Base-by-base conservation (phyloP, 805 yeast species). In the Myxozyma udenii region DNA sequence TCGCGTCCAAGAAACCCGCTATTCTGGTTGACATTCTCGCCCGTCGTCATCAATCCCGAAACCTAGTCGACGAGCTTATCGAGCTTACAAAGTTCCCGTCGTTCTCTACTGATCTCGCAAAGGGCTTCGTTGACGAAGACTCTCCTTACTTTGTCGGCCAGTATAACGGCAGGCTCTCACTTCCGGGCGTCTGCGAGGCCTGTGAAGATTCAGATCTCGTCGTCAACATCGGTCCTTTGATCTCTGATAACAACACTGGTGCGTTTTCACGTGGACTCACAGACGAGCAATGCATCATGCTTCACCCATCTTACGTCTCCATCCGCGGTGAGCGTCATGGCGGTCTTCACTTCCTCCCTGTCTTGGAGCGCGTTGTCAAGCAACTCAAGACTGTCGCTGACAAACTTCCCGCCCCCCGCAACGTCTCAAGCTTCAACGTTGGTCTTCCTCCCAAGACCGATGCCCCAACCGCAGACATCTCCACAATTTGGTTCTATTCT, bases 51-150 rank as follows among this genome's bases (percentile, higher is more conserved):
- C 75, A 76, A 14, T 71, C 74, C 26, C 75, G 75, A 1, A 59
- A 69, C 22, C 55, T 72, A 18, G 70, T 84, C 46, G 74, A 78
- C 54, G 61, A 73, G 22, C 71, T 90, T 38, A 78, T 77, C 16
- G 64, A 72, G 36, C 62, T 62, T 50, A 70, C 86, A 55, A 70
- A 71, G 46, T 76, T 63, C 46, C 83, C 79, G 66, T 79, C 74
- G 60, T 85, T 68, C 66, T 72, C 81, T 6, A 78, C 89, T 0
- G 73, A 77, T 45, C 79, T 78, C 78, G 95, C 89, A 14, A 84
- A 88, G 66, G 82, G 87, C 6, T 68, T 80, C 22, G 68, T 89
- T 37, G 83, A 89, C 68, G 97, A 89, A 69, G 68, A 79, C n/a
- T 71, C 75, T 53, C 71, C 76, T 5, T 73, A 76, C 42, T 89